Evolutionary conservation across 2,329 filamentous ascomycete genomes (phyloP).

Genomic region (Orbilia oligospora): DNA sequence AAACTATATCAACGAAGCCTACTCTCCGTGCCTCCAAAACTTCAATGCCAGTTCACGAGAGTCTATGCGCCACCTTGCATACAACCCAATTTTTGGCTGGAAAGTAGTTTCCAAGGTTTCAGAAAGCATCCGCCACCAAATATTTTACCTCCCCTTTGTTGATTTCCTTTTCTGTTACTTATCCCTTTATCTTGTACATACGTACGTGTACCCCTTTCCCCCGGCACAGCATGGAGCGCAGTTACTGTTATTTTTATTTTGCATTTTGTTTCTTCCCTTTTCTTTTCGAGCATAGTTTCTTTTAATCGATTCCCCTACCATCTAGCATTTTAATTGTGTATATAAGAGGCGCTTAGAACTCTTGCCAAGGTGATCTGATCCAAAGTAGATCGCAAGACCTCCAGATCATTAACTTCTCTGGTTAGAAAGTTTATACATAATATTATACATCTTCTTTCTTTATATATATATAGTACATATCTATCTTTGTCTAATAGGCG

Average conservation of each 20-base stretch:
- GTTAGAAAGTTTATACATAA: slow-evolving; percentile 10
- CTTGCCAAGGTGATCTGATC: slow-evolving; percentile 8
- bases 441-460: neutral
- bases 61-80: neutral
- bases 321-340: slow-evolving; percentile 8
- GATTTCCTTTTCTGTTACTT: neutral
- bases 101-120: neutral
- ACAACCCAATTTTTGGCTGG: neutral
- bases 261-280: neutral
- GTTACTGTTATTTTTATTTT: neutral
- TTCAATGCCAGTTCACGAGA: neutral
- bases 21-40: neutral
- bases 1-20: neutral
- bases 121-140: slow-evolving; percentile 13
- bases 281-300: slow-evolving; percentile 7
- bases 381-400: slow-evolving; percentile 13
- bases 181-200: neutral
- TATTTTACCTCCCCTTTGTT: neutral
- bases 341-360: slow-evolving; percentile 20
- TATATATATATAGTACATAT: too few species aligned
- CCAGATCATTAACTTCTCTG: slow-evolving; percentile 31
- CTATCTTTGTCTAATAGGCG: neutral
- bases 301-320: neutral
- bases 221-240: slow-evolving; percentile 20
- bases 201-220: neutral